Evolutionary conservation across 176 grass and related monocot genomes (phyloP).

Genomic region (Elymus sibiricus): DNA sequence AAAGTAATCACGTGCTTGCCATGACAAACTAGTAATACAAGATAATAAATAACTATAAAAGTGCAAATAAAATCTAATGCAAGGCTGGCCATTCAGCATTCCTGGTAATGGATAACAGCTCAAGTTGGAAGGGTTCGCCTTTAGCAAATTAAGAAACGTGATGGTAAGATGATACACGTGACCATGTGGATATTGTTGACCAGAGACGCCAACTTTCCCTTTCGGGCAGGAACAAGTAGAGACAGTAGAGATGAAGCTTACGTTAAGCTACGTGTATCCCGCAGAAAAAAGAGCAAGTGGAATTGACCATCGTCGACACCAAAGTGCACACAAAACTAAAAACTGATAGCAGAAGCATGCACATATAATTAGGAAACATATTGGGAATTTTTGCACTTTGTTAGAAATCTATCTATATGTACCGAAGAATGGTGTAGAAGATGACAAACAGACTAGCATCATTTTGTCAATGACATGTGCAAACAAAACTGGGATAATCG

Average conservation of each 20-base stretch:
- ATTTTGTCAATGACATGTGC: slow-evolving; percentile 7
- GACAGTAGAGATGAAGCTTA: slow-evolving; percentile 30
- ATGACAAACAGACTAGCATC: background rate
- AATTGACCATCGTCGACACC: slow-evolving; percentile 1
- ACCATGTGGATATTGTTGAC: slow-evolving; percentile 50
- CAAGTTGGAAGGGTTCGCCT: slow-evolving; percentile 13
- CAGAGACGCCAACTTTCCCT: slow-evolving; percentile 52
- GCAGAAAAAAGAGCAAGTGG: slow-evolving; percentile 2
- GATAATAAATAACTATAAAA: background rate
- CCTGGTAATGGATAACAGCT: slow-evolving; percentile 22
- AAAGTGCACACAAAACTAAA: slow-evolving; percentile 19
- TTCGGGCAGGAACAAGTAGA: slow-evolving; percentile 43
- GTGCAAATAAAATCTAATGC: background rate
- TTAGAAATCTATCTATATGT: background rate
- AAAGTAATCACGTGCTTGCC: slow-evolving; percentile 18
- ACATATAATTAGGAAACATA: background rate
- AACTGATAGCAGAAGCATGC: background rate
- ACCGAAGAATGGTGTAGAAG: background rate
- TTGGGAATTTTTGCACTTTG: background rate
- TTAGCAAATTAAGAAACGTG: slow-evolving; percentile 6
- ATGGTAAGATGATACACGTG: slow-evolving; percentile 38
- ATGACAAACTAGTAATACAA: slow-evolving; percentile 20
- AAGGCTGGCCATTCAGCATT: background rate
- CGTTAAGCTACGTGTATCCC: slow-evolving; percentile 35
- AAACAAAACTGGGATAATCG: background rate